These are phyloP conservation scores for Ciborinia camelliae DNA, from an alignment of 2,329 filamentous ascomycete genomes.

Conservation along the genomic window DNA sequence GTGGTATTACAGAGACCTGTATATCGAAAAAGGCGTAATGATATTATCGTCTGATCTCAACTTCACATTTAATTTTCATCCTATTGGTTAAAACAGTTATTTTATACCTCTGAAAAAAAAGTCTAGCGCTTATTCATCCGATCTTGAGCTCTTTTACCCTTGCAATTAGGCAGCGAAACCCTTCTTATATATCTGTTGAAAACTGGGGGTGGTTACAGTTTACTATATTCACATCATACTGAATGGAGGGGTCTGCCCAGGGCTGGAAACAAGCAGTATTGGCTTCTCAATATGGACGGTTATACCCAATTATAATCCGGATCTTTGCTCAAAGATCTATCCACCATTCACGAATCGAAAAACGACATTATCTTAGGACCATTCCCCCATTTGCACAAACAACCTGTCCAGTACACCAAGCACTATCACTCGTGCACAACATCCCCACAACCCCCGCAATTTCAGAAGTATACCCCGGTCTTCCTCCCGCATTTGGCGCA, in stretches of 20 bases:
- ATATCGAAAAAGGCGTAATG: not conserved
- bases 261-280: not conserved
- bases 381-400: conserved; percentile 79
- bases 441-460: conserved; percentile 74
- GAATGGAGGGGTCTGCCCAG: not conserved
- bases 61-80: not conserved
- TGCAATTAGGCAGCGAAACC: not conserved
- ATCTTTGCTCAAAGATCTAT: not conserved
- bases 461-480: conserved; percentile 65
- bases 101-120: not conserved
- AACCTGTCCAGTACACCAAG: conserved; percentile 76
- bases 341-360: not conserved
- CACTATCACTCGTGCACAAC: conserved; percentile 68
- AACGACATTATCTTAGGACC: conserved; percentile 43
- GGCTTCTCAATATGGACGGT: not conserved
- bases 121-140: not conserved
- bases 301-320: too few relatives aligned
- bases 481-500: conserved; percentile 51
- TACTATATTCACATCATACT: not conserved
- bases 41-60: not conserved
- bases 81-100: not conserved
- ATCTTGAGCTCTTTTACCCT: not conserved
- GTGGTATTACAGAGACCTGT: not conserved
- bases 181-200: not conserved
- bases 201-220: not conserved